phyloP scores from a whole-genome alignment of 805 yeast species.

The Candida ipomoeae region DNA sequence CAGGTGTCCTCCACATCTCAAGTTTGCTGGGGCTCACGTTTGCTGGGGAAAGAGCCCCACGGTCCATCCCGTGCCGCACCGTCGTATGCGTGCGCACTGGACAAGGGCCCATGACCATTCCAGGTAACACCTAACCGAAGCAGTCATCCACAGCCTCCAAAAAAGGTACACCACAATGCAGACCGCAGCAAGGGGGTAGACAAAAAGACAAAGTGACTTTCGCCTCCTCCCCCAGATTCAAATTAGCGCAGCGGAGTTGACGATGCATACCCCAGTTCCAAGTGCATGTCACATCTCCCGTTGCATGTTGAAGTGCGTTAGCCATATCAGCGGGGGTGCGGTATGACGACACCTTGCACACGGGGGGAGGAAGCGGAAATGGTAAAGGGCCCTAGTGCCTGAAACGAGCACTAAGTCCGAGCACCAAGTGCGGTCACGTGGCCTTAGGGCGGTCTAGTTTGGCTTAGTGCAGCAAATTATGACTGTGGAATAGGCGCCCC shows the following conservation, averaged over 20 bases:
- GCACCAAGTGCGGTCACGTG: constrained; percentile 1
- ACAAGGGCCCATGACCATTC: background rate
- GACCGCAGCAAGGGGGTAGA: background rate
- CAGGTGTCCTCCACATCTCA: no score
- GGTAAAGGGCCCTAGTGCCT: background rate
- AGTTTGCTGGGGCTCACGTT: no score
- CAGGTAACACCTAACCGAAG: background rate
- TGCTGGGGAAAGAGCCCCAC: no score
- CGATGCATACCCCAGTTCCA: background rate
- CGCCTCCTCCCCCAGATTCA: background rate
- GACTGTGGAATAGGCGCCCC: background rate
- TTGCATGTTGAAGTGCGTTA: background rate
- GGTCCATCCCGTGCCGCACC: background rate
- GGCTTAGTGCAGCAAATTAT: background rate
- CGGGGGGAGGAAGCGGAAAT: background rate
- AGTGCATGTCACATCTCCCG: background rate
- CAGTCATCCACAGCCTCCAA: background rate
- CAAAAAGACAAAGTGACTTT: no score
- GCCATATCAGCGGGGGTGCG: constrained; percentile 1
- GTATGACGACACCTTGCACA: background rate
- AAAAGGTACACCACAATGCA: background rate
- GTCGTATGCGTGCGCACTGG: background rate
- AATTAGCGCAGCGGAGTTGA: background rate
- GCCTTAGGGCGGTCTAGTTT: background rate
- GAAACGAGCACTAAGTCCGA: background rate